These are phyloP conservation scores for Cicer arietinum DNA, from an alignment of 306 rosid species.

Conservation along the genomic window DNA sequence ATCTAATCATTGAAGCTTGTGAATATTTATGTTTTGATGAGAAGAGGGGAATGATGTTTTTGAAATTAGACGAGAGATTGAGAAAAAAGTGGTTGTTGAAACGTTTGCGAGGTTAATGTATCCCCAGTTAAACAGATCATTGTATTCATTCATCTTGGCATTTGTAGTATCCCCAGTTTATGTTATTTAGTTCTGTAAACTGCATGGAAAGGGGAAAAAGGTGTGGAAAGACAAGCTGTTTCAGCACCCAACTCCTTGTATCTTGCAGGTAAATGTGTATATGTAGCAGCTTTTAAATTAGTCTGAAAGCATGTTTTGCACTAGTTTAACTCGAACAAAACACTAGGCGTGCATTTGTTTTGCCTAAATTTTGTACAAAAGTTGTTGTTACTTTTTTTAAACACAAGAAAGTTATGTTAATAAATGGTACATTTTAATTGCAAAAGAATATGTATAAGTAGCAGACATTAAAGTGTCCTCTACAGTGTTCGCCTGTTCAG, in stretches of 20 bases:
- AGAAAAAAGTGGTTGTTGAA: slow-evolving; percentile 64
- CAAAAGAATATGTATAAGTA: too few species aligned
- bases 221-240: slow-evolving; percentile 26
- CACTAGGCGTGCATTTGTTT: background rate
- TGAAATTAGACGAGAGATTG: slow-evolving; percentile 58
- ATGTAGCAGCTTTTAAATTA: background rate
- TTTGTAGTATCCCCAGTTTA: slow-evolving; percentile 23
- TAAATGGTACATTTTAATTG: too few species aligned
- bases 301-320: background rate
- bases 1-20: slow-evolving; percentile 64
- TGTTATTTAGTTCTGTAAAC: slow-evolving; percentile 26
- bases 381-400: background rate
- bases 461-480: too few species aligned
- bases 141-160: slow-evolving; percentile 25
- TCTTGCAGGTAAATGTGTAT: background rate
- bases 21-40: slow-evolving; percentile 61
- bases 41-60: slow-evolving; percentile 59
- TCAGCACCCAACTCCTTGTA: slow-evolving; percentile 4
- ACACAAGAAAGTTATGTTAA: too few species aligned
- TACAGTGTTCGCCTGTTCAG: too few species aligned
- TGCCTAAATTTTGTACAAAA: background rate
- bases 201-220: background rate
- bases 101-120: slow-evolving; percentile 49
- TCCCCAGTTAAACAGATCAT: slow-evolving; percentile 21
- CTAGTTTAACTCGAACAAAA: background rate